phyloP scores from a whole-genome alignment of 192 early-diverging fungal species.

The Rhizophagus prolifer region DNA sequence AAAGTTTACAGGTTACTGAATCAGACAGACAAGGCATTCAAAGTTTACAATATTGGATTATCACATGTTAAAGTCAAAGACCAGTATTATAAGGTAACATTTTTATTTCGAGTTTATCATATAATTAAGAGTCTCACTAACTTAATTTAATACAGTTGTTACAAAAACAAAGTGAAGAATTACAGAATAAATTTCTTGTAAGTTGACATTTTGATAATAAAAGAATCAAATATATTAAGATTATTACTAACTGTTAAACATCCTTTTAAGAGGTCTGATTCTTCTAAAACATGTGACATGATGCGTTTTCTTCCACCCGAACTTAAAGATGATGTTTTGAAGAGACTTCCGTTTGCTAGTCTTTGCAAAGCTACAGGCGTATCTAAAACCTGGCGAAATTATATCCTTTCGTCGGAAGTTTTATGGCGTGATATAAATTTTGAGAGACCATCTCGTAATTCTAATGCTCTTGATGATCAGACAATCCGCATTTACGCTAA shows the following conservation, averaged over 20 bases:
- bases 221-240: neutral
- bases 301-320: neutral
- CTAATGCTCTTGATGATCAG: neutral
- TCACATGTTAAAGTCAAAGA: neutral
- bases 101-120: neutral
- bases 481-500: neutral
- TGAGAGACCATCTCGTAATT: neutral
- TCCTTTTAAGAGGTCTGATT: neutral
- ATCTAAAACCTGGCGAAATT: conserved; percentile 8
- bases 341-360: neutral
- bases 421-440: conserved; percentile 9
- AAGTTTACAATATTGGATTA: neutral
- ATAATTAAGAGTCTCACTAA: neutral
- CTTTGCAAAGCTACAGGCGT: neutral
- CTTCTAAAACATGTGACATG: neutral
- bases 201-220: neutral
- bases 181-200: neutral
- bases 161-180: neutral
- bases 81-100: conserved; percentile 1
- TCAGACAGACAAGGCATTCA: neutral
- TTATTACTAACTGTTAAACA: neutral
- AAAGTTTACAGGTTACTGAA: neutral
- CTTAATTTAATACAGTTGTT: neutral
- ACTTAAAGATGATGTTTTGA: neutral
- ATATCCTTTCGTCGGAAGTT: neutral